Conservation (phyloP, 2,329 filamentous ascomycete genomes). For the Bipolaris oryzae region DNA sequence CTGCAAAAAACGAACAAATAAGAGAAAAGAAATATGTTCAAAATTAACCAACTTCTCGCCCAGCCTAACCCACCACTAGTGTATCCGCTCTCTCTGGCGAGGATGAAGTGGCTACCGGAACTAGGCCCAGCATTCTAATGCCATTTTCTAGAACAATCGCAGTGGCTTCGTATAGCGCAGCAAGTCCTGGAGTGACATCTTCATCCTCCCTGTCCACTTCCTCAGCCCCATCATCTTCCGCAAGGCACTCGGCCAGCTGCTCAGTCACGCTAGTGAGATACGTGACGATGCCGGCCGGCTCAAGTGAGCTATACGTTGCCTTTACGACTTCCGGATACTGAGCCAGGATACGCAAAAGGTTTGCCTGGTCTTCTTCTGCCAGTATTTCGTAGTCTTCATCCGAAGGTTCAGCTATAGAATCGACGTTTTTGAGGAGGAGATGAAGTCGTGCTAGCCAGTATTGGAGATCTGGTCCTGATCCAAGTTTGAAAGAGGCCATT, state of each 20-base stretch:
- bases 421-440: constrained; percentile 21
- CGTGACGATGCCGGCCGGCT: constrained; percentile 34
- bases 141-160: constrained; percentile 39
- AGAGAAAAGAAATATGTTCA: too few relatives aligned
- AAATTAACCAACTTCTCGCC: not conserved
- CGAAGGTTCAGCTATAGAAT: constrained; percentile 18
- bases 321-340: constrained; percentile 42
- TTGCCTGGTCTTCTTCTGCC: constrained; percentile 32
- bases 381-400: constrained; percentile 32
- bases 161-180: constrained; percentile 35
- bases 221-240: constrained; percentile 20
- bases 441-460: constrained; percentile 38
- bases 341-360: constrained; percentile 35
- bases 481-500: constrained; percentile 38
- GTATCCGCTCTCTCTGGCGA: constrained; percentile 34
- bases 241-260: constrained; percentile 33
- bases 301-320: constrained; percentile 32
- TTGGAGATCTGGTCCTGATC: constrained; percentile 39
- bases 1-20: too few relatives aligned
- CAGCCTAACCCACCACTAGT: constrained; percentile 17
- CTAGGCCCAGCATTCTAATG: constrained; percentile 38
- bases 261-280: constrained; percentile 38
- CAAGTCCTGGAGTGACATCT: constrained; percentile 23
- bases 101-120: constrained; percentile 16
- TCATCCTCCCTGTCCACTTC: constrained; percentile 5